Percentiles rank a stretch among this genome's conserved stretches.
These are phyloP conservation scores for Leccinum longicurvipes DNA, from an alignment of 768 basidiomycete species.

Conservation along the genomic window DNA sequence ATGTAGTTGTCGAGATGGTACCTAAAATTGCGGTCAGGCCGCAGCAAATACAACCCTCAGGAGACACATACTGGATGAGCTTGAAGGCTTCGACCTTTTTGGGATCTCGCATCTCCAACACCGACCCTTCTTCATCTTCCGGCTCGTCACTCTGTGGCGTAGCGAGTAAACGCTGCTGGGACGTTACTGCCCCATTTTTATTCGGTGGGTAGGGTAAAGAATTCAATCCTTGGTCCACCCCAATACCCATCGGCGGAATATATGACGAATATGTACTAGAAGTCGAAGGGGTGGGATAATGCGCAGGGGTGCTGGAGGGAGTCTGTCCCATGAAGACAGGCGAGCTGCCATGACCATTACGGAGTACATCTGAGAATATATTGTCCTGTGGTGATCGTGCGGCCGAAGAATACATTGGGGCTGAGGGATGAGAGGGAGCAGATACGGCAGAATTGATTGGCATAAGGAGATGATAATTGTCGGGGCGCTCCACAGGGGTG, in stretches of 20 bases:
- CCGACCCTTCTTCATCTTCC: conserved; percentile 50
- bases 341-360: conserved; percentile 45
- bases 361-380: conserved; percentile 62
- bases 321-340: conserved; percentile 60
- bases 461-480: conserved; percentile 54
- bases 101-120: conserved; percentile 45
- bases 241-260: conserved; percentile 55
- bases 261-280: conserved; percentile 40
- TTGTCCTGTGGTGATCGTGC: conserved; percentile 45
- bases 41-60: background rate
- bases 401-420: conserved; percentile 42
- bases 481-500: conserved; percentile 38
- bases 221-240: conserved; percentile 51
- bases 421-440: conserved; percentile 28
- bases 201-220: conserved; percentile 47
- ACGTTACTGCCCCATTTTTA: conserved; percentile 22
- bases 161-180: conserved; percentile 26
- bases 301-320: conserved; percentile 37
- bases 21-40: conserved; percentile 34
- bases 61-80: conserved; percentile 61
- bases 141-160: conserved; percentile 40
- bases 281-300: conserved; percentile 41
- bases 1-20: conserved; percentile 92
- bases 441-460: conserved; percentile 46
- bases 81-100: conserved; percentile 79